Conservation (phyloP, 352 stramenopile species). For the Globisporangium acanthophoron region DNA sequence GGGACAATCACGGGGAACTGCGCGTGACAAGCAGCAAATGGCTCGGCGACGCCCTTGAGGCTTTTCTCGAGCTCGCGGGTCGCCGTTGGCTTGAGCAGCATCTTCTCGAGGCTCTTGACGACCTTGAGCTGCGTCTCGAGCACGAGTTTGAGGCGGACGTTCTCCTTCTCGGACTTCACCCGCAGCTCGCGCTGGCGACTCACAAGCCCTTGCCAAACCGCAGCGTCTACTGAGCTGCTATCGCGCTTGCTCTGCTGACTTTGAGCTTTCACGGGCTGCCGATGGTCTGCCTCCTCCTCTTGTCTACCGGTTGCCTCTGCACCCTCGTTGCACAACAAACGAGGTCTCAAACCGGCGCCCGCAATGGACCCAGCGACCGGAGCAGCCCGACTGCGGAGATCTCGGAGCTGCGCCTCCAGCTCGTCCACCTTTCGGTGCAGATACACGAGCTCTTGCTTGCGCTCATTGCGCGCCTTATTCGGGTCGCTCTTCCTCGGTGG, state of each 20-base stretch:
- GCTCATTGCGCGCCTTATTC: conserved; percentile 15
- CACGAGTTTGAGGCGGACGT: conserved; percentile 41
- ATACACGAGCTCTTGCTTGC: conserved; percentile 13
- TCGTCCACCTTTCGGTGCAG: conserved; percentile 6
- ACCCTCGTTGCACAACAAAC: background rate
- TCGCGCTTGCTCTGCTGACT: background rate
- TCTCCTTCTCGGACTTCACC: conserved; percentile 29
- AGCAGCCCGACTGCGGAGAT: conserved; percentile 15
- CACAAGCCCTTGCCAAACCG: conserved; percentile 6
- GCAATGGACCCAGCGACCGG: no score
- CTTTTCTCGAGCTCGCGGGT: background rate
- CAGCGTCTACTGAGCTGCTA: background rate
- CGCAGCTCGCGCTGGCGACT: conserved; percentile 2
- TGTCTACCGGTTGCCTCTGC: background rate
- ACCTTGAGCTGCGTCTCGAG: conserved; percentile 44
- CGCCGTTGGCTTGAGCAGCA: conserved; percentile 32
- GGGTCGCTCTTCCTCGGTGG: conserved; percentile 21
- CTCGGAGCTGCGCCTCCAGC: conserved; percentile 10
- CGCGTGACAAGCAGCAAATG: background rate
- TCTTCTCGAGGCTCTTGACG: conserved; percentile 29
- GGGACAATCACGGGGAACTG: background rate
- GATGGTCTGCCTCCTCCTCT: background rate
- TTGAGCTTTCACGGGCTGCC: background rate
- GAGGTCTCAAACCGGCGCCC: background rate
- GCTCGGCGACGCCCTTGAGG: background rate